A percentile compares a stretch with the other conserved stretches of the same genome.
Evolutionary conservation across 495 filamentous ascomycete species (phyloP).

Genomic region (Cryomyces antarcticus): DNA sequence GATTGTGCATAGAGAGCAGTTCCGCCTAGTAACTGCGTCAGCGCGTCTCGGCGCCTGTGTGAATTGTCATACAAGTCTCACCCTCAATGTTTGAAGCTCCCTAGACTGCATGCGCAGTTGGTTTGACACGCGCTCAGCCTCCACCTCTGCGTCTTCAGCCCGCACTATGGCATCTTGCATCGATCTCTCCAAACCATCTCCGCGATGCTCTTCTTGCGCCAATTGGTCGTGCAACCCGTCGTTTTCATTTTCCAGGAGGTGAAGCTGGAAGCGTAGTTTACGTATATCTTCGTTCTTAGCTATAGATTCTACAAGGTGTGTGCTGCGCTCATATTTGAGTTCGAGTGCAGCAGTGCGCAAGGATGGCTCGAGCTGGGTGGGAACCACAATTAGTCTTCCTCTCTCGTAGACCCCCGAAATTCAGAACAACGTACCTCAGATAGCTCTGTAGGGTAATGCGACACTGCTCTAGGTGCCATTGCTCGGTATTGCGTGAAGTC

Average conservation of each 20-base stretch:
- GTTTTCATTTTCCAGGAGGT: constrained; percentile 53
- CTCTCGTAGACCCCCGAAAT: too few species aligned
- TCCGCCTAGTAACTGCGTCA: constrained; percentile 32
- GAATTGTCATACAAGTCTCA: constrained; percentile 15
- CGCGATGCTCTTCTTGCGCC: constrained; percentile 29
- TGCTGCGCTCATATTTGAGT: constrained; percentile 39
- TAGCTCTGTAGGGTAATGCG: too few species aligned
- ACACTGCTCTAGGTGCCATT: too few species aligned
- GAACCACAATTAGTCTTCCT: too few species aligned
- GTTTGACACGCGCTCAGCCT: constrained; percentile 33
- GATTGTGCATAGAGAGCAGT: constrained; percentile 36
- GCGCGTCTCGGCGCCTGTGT: not conserved
- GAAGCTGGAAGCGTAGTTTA: constrained; percentile 38
- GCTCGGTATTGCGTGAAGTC: too few species aligned
- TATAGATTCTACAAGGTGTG: constrained; percentile 35
- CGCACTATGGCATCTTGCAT: constrained; percentile 35
- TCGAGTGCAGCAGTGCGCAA: constrained; percentile 35
- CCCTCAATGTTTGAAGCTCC: constrained; percentile 50
- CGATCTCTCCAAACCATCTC: constrained; percentile 25
- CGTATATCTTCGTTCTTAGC: constrained; percentile 49
- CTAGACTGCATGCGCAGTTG: constrained; percentile 34
- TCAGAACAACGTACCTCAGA: too few species aligned
- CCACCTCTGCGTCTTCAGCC: constrained; percentile 33
- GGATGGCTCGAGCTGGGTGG: constrained; percentile 15
- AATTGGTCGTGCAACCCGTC: constrained; percentile 41